These are phyloP conservation scores for Oryza australiensis DNA, from an alignment of 176 grass and related monocot species.

Conservation along the genomic window DNA sequence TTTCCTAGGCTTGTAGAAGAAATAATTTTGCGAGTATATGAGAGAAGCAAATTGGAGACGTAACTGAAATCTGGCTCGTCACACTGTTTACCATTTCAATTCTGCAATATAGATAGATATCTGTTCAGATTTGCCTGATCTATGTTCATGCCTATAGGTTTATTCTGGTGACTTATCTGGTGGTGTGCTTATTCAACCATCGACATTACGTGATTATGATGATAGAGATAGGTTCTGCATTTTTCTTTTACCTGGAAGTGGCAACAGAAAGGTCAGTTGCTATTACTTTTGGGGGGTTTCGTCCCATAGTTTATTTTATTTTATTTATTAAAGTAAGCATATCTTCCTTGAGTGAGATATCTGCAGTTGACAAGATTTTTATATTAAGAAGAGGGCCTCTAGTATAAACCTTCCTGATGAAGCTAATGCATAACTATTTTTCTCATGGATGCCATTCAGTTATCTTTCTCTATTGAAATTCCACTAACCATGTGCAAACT, in stretches of 20 bases:
- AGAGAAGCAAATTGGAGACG: not conserved
- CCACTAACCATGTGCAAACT: not conserved
- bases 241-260: conserved; percentile 83
- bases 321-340: not conserved
- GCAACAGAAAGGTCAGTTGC: conserved; percentile 69
- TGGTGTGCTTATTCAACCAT: conserved; percentile 71
- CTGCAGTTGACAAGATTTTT: conserved; percentile 1
- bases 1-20: conserved; percentile 1
- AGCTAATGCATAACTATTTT: conserved; percentile 1
- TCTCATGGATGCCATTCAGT: not conserved
- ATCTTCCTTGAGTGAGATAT: conserved; percentile 26
- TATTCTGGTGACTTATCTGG: conserved; percentile 75
- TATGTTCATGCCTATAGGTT: conserved; percentile 49
- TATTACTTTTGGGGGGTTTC: not conserved
- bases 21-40: not conserved
- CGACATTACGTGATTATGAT: conserved; percentile 63
- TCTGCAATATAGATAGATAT: conserved; percentile 23
- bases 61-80: not conserved
- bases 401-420: not conserved
- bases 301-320: not conserved
- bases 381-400: not conserved
- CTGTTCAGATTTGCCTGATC: conserved; percentile 13
- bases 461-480: conserved; percentile 25
- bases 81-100: conserved; percentile 9
- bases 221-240: conserved; percentile 90